These are phyloP conservation scores for Panellus pusillus DNA, from an alignment of 768 basidiomycete genomes.

Conservation along the genomic window DNA sequence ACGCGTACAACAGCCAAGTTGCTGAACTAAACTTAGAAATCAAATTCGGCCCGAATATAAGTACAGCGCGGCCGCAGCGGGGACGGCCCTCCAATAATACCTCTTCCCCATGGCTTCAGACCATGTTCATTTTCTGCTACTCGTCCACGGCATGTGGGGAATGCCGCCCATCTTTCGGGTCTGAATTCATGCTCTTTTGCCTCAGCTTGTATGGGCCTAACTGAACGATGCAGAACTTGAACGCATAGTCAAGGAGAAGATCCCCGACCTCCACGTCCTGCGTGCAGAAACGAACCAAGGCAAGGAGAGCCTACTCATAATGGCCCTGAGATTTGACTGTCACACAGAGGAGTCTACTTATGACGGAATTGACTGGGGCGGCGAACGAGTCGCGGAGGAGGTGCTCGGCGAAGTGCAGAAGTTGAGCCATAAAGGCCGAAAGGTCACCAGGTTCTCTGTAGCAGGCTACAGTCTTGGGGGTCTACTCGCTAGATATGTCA, in stretches of 20 bases:
- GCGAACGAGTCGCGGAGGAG: constrained; percentile 75
- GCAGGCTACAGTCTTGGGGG: constrained; percentile 84
- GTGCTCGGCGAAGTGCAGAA: constrained; percentile 57
- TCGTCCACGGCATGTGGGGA: constrained; percentile 82
- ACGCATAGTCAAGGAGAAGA: constrained; percentile 51
- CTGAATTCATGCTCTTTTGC: no score
- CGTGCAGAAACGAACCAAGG: constrained; percentile 61
- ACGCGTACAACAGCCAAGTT: no score
- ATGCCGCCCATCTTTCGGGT: constrained; percentile 53
- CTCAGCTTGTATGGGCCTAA: no score
- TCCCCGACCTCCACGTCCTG: constrained; percentile 56
- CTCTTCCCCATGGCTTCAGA: not conserved
- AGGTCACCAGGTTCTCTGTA: constrained; percentile 68
- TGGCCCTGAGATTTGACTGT: no score
- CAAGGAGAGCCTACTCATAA: constrained; percentile 42
- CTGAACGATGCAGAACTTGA: constrained; percentile 41
- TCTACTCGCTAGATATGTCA: constrained; percentile 73
- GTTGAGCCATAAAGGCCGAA: constrained; percentile 52
- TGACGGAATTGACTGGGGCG: constrained; percentile 73
- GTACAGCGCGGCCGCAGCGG: no score
- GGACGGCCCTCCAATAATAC: no score
- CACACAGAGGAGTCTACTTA: constrained; percentile 40
- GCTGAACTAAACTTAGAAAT: no score
- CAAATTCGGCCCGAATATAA: no score
- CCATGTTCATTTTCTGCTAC: constrained; percentile 44